phyloP scores from a whole-genome alignment of 75 land plant species.

The Picea glauca region DNA sequence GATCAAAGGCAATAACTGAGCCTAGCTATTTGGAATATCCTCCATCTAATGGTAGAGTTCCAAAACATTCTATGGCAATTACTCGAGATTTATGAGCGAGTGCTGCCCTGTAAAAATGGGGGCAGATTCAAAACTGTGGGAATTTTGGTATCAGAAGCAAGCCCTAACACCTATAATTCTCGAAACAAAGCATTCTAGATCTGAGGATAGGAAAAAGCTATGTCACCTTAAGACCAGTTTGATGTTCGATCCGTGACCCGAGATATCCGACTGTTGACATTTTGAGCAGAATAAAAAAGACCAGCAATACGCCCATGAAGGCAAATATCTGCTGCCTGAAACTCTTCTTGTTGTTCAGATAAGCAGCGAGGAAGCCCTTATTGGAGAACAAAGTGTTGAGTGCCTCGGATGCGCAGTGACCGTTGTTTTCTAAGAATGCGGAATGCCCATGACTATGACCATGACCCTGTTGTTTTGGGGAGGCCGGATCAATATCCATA shows the following conservation, averaged over 20 bases:
- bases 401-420: not conserved
- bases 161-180: not conserved
- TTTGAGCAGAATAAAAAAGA: not conserved
- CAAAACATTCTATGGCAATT: not conserved
- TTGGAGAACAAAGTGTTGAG: not conserved
- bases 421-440: not conserved
- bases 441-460: not conserved
- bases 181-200: not conserved
- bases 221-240: not conserved
- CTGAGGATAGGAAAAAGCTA: not conserved
- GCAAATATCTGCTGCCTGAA: not conserved
- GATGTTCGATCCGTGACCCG: constrained; percentile 12
- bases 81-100: not conserved
- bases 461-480: constrained; percentile 9
- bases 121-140: not conserved
- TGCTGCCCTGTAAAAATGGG: not conserved
- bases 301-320: not conserved
- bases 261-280: not conserved
- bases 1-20: not conserved
- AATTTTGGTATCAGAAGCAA: not conserved
- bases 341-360: not conserved
- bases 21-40: not conserved
- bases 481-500: not conserved
- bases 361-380: no score
- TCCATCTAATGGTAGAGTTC: not conserved